Evolutionary conservation across 108 stramenopile species (phyloP), one percentile per base, ranked within the genome.

Genomic region (Parietichytrium sp.): DNA sequence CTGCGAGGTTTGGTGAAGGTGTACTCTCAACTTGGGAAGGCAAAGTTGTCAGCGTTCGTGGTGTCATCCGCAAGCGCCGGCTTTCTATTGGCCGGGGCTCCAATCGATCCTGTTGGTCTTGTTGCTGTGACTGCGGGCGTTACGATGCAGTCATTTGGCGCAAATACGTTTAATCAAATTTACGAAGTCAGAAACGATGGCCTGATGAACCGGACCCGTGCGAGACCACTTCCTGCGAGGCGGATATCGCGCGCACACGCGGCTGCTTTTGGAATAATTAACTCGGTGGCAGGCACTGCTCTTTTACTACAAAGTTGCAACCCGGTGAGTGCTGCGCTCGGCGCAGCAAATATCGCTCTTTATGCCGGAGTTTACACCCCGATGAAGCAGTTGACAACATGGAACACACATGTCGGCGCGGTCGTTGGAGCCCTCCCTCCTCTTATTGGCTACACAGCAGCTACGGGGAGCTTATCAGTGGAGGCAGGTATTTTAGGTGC

Each of bases 361-460:
- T 99, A 99, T 83, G 85, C 95, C 10, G 95, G 94, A 54, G 72
- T 95, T n/a, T 99, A 99, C 89, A 99, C 98, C 20, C 93, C 91
- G 80, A 83, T 95, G 84, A 99, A 99, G 81, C 93, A 94, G n/a
- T 52, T 89, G 23, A 90, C 94, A 7, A 94, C 95, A 79, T 84
- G 87, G 61, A 99, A 99, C 90, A 98, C 98, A 0, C 96, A 95
- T 96, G 90, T 99, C 6, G 98, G 98, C 15, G 96, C 97, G 4
- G 90, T 98, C 12, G 98, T 99, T 8, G 98, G 98, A 29, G 97
- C 96, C 4, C 88, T 99, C 15, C 98, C 98, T 0, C 98, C 98
- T 6, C 89, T 99, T 25, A 99, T 99, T 94, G 98, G 97, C 23
- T 99, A 93, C 92, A 91, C 94, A 42, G 98, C 98, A 16, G 96